Conservation (phyloP, 1,284 basidiomycete genomes). For the Boletus semigastroideus region DNA sequence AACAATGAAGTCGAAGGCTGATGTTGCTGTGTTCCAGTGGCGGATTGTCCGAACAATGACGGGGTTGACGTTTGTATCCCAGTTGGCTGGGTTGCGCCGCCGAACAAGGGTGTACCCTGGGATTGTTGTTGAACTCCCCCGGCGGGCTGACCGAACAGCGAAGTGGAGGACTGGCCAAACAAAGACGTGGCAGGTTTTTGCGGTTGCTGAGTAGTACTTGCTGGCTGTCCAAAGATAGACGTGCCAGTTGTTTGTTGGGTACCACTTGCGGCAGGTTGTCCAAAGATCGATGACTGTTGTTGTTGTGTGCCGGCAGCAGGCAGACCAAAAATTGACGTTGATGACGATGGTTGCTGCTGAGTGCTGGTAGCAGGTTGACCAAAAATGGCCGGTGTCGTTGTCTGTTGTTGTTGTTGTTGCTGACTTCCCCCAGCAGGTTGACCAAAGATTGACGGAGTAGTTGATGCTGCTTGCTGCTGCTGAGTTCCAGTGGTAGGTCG, state of each 20-base stretch:
- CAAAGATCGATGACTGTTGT: constrained; percentile 36
- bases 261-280: constrained; percentile 26
- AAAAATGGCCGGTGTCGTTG: constrained; percentile 20
- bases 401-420: constrained; percentile 16
- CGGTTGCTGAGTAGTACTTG: constrained; percentile 28
- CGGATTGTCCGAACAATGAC: constrained; percentile 39
- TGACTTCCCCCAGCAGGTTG: constrained; percentile 11
- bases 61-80: constrained; percentile 23
- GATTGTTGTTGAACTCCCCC: constrained; percentile 31
- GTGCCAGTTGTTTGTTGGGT: constrained; percentile 23
- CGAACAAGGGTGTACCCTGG: constrained; percentile 31
- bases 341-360: constrained; percentile 17
- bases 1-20: constrained; percentile 30
- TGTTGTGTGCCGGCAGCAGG: constrained; percentile 24
- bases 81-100: constrained; percentile 13
- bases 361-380: constrained; percentile 16
- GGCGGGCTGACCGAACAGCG: constrained; percentile 27
- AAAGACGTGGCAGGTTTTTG: constrained; percentile 26
- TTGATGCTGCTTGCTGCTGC: constrained; percentile 9
- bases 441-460: constrained; percentile 24
- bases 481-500: constrained; percentile 18
- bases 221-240: constrained; percentile 27
- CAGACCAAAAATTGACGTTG: constrained; percentile 37
- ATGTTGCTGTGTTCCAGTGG: constrained; percentile 21
- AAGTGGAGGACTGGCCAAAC: constrained; percentile 35